Base-by-base conservation (phyloP, 208 protist species). In the Acanthamoeba healyi region DNA sequence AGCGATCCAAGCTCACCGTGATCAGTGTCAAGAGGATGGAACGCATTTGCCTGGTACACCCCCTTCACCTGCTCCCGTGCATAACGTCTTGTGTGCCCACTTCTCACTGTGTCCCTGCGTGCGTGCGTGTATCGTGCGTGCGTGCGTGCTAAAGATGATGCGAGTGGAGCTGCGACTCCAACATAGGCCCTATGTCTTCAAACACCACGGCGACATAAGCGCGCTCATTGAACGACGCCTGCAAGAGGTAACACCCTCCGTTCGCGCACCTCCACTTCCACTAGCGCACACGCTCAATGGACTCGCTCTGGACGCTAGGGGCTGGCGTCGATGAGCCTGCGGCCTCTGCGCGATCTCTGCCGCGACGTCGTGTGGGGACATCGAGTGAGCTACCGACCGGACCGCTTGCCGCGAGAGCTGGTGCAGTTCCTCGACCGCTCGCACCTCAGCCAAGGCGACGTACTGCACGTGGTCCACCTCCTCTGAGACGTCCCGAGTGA, bases 281-380 rank as follows among this genome's bases (percentile, higher is more conserved):
- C 5, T 17, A 67, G 17, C 61, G 26, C 29, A 17, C 17, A 26
- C 29, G 61, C 61, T 26, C 29, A 17, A 22, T 32, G 61, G 61
- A 26, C 19, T 26, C 54, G 22, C 12, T 61, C 12, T 67, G 61
- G 44, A 12, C 44, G 44, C 44, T 22, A 67, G 65, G 65, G 65
- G 3, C 26, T 74, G 65, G 10, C 3, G n/a, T 29, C 65, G 65
- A 29, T 74, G 65, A 38, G 9, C n/a, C 12, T 74, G 65, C 65
- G 65, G 65, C 65, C 65, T 10, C n/a, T 74, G 65, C n/a, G 65
- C 36, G 65, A 74, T 26, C 65, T 74, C 5, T 74, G 65, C n/a
- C 65, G 65, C 65, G 24, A 74, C 2, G 65, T 74, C n/a, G 65
- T 74, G n/a, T 74, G 65, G 65, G 65, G 3, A 40, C 65, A 74